Percentiles rank a stretch among this genome's conserved stretches.
Conservation (phyloP, 2,329 filamentous ascomycete genomes). For the Alternaria gansuensis region DNA sequence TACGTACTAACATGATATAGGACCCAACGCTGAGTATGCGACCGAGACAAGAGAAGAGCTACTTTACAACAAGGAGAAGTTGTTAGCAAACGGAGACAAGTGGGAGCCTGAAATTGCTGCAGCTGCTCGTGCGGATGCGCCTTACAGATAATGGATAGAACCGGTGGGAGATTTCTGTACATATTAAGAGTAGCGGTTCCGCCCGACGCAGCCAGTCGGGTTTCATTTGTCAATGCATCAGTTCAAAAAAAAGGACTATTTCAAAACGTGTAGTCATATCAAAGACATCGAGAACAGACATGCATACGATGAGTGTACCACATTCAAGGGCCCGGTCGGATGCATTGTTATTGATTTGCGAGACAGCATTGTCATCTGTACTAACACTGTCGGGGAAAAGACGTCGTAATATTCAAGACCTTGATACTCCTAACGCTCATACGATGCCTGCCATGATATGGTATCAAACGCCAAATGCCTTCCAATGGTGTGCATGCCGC, state of each 20-base stretch:
- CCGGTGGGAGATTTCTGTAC: conserved; percentile 37
- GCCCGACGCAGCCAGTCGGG: conserved; percentile 29
- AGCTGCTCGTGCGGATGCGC: conserved; percentile 88
- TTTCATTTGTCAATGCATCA: conserved; percentile 38
- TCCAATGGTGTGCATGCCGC: conserved; percentile 26
- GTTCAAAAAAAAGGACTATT: conserved; percentile 7
- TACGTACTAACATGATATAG: conserved; percentile 48
- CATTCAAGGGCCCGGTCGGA: not conserved
- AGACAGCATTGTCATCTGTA: not conserved
- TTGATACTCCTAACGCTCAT: conserved; percentile 39
- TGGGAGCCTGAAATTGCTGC: conserved; percentile 98
- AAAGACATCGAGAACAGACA: not conserved
- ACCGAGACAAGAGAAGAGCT: conserved; percentile 89
- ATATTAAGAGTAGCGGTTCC: conserved; percentile 40
- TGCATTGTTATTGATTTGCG: not conserved
- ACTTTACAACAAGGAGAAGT: conserved; percentile 97
- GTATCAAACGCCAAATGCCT: conserved; percentile 46
- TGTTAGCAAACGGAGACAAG: conserved; percentile 74
- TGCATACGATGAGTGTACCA: not conserved
- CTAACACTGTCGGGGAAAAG: conserved; percentile 15
- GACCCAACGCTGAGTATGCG: conserved; percentile 77
- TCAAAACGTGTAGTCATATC: not conserved
- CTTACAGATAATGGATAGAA: conserved; percentile 61
- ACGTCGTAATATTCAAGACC: conserved; percentile 37
- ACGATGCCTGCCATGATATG: conserved; percentile 38